Base-by-base conservation (phyloP, 164 flowering plant species). In the Echeveria elegans region DNA sequence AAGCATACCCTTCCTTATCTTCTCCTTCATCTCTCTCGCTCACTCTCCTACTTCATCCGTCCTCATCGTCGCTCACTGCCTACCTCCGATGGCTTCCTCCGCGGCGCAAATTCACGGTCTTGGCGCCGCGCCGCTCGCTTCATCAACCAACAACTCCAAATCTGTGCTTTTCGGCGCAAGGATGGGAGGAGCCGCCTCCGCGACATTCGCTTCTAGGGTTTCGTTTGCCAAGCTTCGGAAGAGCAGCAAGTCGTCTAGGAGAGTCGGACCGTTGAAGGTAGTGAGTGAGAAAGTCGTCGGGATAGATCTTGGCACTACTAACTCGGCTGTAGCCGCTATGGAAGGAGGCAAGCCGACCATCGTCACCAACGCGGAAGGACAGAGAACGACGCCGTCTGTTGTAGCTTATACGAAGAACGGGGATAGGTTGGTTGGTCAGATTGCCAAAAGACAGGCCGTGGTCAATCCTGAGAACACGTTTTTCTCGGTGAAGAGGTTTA, bases 321-420 rank as follows among this genome's bases (percentile, higher is more conserved):
- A 80, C 72, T 80, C 83, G 29, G 83, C 81, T 4, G 83, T 80
- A 29, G 83, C 80, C n/a, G 83, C 83, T 6, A 78, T 80, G 83
- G 83, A 80, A 64, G 83, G 83, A 31, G 81, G 70, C 52, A 83
- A 87, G 70, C 92, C 92, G 9, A 83, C 87, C 12, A 87, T 87
- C 11, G 79, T 87, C 1, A 58, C 70, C 14, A 68, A 68, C 48
- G 70, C 63, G 5, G 70, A 68, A 38, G 70, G 70, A 0, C 70
- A 68, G 48, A 36, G 98, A n/a, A 93, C 98, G 60, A 93, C 98
- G 30, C 98, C 98, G 21, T 90, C 98, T 0, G 98, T 93, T 37
- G 98, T 93, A 24, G 98, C 98, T 5, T 93, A 93, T 70, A 90
- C 98, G 0, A 93, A 90, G 79, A 76, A 52, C 47, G 89, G 92